Conservation (phyloP, 331 rosid species). For the Rhamnella rubrinervis region DNA sequence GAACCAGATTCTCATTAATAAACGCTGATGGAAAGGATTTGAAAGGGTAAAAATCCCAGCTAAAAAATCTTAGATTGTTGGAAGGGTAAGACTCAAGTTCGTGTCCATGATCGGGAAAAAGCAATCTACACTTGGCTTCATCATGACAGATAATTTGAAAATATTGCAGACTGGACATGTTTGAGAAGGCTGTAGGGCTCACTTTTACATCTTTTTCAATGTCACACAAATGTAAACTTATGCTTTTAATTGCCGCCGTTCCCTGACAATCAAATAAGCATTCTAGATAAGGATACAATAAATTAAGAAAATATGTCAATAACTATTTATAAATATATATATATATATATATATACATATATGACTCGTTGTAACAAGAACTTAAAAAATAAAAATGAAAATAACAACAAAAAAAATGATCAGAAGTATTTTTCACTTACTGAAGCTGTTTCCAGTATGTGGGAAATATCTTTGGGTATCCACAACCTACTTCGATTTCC, state of each 20-base stretch:
- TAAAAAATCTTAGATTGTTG: background rate
- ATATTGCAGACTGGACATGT: conserved; percentile 24
- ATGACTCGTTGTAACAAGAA: too few relatives aligned
- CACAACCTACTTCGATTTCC: conserved; percentile 15
- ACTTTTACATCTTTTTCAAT: conserved; percentile 2
- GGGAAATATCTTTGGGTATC: conserved; percentile 10
- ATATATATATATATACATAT: background rate
- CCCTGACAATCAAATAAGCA: conserved; percentile 17
- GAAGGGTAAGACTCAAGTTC: too few relatives aligned
- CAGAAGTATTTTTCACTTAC: background rate
- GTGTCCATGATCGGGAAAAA: too few relatives aligned
- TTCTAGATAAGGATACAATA: background rate
- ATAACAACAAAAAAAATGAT: too few relatives aligned
- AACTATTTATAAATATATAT: too few relatives aligned
- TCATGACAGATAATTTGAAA: conserved; percentile 10
- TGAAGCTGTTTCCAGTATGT: conserved; percentile 2
- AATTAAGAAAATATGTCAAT: background rate
- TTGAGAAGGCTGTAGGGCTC: conserved; percentile 20
- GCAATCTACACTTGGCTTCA: too few relatives aligned
- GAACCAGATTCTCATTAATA: background rate
- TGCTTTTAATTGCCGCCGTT: conserved; percentile 29
- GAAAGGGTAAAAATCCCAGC: background rate
- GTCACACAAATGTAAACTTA: conserved; percentile 5
- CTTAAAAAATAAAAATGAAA: background rate
- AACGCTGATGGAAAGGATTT: conserved; percentile 3